Base-by-base conservation (phyloP, 2,329 filamentous ascomycete species). In the Verticillium longisporum region DNA sequence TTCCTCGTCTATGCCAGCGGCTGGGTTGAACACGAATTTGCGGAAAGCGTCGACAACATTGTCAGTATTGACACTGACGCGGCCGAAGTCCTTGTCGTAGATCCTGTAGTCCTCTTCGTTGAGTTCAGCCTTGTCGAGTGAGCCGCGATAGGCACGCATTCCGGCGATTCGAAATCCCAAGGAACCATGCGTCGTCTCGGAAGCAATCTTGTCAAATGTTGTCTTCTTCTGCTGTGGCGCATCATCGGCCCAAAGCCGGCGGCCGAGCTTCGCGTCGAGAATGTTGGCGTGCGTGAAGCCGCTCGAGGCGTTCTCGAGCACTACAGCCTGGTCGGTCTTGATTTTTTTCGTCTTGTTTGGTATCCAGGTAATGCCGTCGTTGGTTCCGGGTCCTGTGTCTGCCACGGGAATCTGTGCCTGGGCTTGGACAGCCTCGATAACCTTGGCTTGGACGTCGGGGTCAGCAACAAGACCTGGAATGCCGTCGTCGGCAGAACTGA, bases 191-290 rank as follows among this genome's bases (percentile, higher is more conserved):
- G 86, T 88, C 4, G 86, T 88, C 68, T 81, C 77, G 33, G 74
- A 72, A 36, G 79, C 78, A 61, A 88, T 84, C 70, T 84, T 79
- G 66, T 86, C 80, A 68, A 88, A 87, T 34, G 84, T 80, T 38
- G 74, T 70, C 67, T 83, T 82, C 76, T 88, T 88, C 68, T 85
- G 78, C 32, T 73, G 66, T 0, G 83, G 80, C 31, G 86, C 86
- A 64, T 87, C 80, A 62, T 96, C 91, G 14, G 91, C 94, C 89
- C 92, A 98, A 6, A 99, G 78, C 36, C 91, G 84, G 57, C 87
- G 83, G 54, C 95, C 95, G 21, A 99, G 85, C 77, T 99, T 99
- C 66, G 96, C 85, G 71, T 99, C 95, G 61, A 99, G 79, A 7
- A 99, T 92, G 68, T 97, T 98, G 6, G 95, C 92, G 62, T 85